phyloP scores from a whole-genome alignment of 345 rosid species.

The Bruguiera sexangula region DNA sequence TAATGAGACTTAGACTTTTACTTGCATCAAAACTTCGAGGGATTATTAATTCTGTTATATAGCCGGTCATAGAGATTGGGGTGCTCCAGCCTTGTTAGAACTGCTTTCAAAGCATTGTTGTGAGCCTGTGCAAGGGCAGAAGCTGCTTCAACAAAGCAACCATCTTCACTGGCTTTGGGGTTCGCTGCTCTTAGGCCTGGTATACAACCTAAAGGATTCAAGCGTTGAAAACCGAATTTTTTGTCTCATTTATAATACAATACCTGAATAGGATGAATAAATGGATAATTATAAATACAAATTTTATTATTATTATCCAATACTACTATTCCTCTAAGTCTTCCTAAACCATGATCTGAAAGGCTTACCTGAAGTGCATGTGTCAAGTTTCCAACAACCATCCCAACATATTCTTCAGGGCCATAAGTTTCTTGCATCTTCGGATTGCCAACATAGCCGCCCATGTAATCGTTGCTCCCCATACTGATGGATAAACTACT shows the following conservation, averaged over 20 bases:
- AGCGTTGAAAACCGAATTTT: slow-evolving; percentile 48
- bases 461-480: slow-evolving; percentile 59
- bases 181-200: slow-evolving; percentile 42
- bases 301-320: too few relatives aligned
- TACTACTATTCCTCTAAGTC: too few relatives aligned
- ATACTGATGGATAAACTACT: slow-evolving; percentile 53
- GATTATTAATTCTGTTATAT: slow-evolving; percentile 33
- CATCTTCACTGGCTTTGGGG: slow-evolving; percentile 29
- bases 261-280: slow-evolving; percentile 14
- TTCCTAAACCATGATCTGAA: too few relatives aligned
- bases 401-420: slow-evolving; percentile 38
- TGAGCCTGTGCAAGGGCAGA: slow-evolving; percentile 44
- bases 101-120: slow-evolving; percentile 34
- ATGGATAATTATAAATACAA: background rate
- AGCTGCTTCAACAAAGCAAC: slow-evolving; percentile 49
- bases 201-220: slow-evolving; percentile 49
- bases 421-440: slow-evolving; percentile 30
- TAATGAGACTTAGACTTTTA: too few relatives aligned
- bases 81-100: slow-evolving; percentile 34
- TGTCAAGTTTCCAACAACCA: slow-evolving; percentile 55
- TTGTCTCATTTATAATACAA: slow-evolving; percentile 47
- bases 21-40: slow-evolving; percentile 14
- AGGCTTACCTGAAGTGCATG: slow-evolving; percentile 36
- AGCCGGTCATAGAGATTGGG: slow-evolving; percentile 44
- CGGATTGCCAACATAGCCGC: slow-evolving; percentile 41